Evolutionary conservation across 2,329 filamentous ascomycete species (phyloP).

Genomic region (Nothomitra cinnamomea): DNA sequence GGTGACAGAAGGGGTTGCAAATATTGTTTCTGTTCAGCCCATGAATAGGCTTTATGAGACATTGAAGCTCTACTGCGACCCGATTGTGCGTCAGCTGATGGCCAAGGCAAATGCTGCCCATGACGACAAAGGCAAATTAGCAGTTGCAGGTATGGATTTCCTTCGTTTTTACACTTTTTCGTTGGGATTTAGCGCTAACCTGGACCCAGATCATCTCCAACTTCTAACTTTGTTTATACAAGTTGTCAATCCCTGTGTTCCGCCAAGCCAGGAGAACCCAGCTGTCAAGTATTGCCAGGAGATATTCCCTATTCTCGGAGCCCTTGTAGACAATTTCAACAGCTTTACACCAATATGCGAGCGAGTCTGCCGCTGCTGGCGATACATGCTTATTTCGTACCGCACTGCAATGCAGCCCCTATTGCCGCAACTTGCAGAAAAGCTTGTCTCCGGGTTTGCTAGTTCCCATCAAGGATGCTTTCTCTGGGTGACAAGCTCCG

Average conservation of each 20-base stretch:
- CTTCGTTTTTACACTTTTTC: not conserved
- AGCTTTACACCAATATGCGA: constrained; percentile 79
- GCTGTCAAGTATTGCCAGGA: constrained; percentile 94
- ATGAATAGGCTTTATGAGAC: constrained; percentile 63
- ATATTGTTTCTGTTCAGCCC: constrained; percentile 76
- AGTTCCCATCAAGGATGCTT: constrained; percentile 86
- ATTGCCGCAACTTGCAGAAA: constrained; percentile 71
- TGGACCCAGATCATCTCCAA: constrained; percentile 58
- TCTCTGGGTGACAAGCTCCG: constrained; percentile 93
- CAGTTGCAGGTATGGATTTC: constrained; percentile 55
- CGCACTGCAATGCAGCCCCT: constrained; percentile 75
- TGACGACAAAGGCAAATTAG: constrained; percentile 67
- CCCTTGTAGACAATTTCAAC: constrained; percentile 76
- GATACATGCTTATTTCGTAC: constrained; percentile 93
- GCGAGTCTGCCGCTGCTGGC: constrained; percentile 85
- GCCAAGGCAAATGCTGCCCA: constrained; percentile 69
- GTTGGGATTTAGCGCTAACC: constrained; percentile 8
- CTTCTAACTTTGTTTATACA: constrained; percentile 85
- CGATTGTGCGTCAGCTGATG: constrained; percentile 73
- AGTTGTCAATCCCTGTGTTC: constrained; percentile 55
- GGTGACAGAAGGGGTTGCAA: constrained; percentile 86
- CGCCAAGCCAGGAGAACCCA: constrained; percentile 59
- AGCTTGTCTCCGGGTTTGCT: constrained; percentile 71
- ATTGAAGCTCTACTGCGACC: constrained; percentile 85
- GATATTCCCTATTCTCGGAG: constrained; percentile 73